phyloP scores from a whole-genome alignment of 768 basidiomycete species.

The Collybia mongolica region DNA sequence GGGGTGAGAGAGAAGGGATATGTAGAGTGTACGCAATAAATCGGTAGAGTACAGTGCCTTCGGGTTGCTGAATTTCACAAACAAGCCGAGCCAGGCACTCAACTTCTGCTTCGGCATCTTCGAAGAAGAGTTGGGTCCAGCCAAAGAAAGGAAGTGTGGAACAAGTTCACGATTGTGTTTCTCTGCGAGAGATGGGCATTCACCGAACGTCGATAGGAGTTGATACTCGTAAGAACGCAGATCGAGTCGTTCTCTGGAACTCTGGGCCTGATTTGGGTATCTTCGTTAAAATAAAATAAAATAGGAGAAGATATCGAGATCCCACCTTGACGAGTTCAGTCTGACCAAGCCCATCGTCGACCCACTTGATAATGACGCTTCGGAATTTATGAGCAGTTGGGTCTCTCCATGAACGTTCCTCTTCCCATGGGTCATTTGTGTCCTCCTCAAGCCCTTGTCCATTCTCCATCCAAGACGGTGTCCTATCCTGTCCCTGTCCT shows the following conservation, averaged over 20 bases:
- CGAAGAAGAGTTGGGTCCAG: constrained; percentile 32
- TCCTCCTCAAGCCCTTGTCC: constrained; percentile 15
- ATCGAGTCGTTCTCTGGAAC: constrained; percentile 62
- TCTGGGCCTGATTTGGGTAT: constrained; percentile 24
- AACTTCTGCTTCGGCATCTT: constrained; percentile 63
- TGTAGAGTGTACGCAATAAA: constrained; percentile 64
- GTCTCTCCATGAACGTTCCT: constrained; percentile 79
- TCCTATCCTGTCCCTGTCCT: constrained; percentile 4
- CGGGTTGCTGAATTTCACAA: constrained; percentile 92
- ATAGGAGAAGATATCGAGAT: not conserved
- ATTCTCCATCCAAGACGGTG: constrained; percentile 8
- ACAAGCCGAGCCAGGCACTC: constrained; percentile 75
- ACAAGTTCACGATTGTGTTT: constrained; percentile 86
- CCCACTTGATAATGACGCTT: constrained; percentile 47
- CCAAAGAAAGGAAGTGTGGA: constrained; percentile 71
- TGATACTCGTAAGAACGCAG: constrained; percentile 76
- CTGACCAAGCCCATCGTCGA: constrained; percentile 27
- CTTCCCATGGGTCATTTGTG: constrained; percentile 52
- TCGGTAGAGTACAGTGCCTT: constrained; percentile 77
- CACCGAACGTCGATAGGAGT: constrained; percentile 68
- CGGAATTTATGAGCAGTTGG: constrained; percentile 66
- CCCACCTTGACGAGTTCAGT: constrained; percentile 32
- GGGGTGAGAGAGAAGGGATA: constrained; percentile 78
- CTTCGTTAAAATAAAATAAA: not conserved
- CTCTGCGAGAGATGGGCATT: constrained; percentile 72